phyloP scores from a whole-genome alignment of 2,329 filamentous ascomycete species.

The Stagonosporopsis rhizophila region DNA sequence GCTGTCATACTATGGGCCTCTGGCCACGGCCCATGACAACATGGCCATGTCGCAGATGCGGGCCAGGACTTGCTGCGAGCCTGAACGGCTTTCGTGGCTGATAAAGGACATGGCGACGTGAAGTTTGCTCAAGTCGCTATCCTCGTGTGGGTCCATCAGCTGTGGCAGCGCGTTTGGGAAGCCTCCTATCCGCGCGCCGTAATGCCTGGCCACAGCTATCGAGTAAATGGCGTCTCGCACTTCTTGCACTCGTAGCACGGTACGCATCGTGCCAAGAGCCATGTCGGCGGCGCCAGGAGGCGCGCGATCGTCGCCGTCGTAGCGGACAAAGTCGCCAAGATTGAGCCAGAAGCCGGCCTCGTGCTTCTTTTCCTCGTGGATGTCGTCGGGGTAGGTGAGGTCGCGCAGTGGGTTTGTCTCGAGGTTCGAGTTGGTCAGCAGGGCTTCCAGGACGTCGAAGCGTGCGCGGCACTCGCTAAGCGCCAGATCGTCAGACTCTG shows the following conservation, averaged over 20 bases:
- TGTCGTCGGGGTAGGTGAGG: conserved; percentile 56
- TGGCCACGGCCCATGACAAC: conserved; percentile 51
- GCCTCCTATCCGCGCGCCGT: conserved; percentile 65
- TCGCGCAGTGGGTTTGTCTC: conserved; percentile 63
- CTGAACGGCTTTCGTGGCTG: conserved; percentile 54
- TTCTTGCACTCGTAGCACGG: conserved; percentile 78
- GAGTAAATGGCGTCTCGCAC: conserved; percentile 92
- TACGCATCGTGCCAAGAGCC: conserved; percentile 69
- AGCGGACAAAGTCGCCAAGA: conserved; percentile 74
- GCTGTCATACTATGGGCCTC: conserved; percentile 11
- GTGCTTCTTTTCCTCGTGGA: conserved; percentile 45
- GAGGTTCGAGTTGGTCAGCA: conserved; percentile 76
- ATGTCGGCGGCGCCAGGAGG: conserved; percentile 68
- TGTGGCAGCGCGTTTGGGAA: conserved; percentile 52
- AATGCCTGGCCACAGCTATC: conserved; percentile 78
- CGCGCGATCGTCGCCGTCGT: conserved; percentile 66
- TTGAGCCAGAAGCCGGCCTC: conserved; percentile 85
- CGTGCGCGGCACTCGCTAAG: conserved; percentile 70
- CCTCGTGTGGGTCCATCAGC: conserved; percentile 37
- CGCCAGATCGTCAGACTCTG: conserved; percentile 63
- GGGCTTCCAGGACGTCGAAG: conserved; percentile 75
- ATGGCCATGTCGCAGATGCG: conserved; percentile 59
- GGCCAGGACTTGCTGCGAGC: conserved; percentile 57
- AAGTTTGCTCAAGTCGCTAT: conserved; percentile 53
- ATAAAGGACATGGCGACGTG: conserved; percentile 58